A percentile compares a stretch with the other conserved stretches of the same genome.
phyloP scores from a whole-genome alignment of 768 basidiomycete genomes.

The Suillus subluteus region DNA sequence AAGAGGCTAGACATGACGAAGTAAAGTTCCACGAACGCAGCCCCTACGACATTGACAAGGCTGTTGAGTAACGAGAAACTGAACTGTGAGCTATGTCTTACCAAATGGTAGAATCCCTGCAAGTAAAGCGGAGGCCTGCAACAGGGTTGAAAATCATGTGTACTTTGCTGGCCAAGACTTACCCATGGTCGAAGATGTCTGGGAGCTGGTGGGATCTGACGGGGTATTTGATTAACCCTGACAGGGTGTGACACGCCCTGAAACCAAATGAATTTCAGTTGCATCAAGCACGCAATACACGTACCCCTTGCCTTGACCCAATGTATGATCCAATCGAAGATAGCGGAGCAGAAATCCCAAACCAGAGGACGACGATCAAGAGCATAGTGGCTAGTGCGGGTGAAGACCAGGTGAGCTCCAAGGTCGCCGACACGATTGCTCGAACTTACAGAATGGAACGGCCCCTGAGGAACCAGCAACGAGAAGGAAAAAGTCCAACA shows the following conservation, averaged over 20 bases:
- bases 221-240: slow-evolving; percentile 89
- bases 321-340: slow-evolving; percentile 85
- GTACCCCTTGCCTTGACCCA: slow-evolving; percentile 85
- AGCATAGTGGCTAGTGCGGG: slow-evolving; percentile 71
- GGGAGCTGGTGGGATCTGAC: slow-evolving; percentile 91
- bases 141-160: slow-evolving; percentile 17
- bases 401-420: slow-evolving; percentile 8
- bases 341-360: slow-evolving; percentile 90
- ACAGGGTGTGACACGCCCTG: slow-evolving; percentile 82
- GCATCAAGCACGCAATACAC: slow-evolving; percentile 26
- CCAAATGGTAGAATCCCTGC: slow-evolving; percentile 93
- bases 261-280: slow-evolving; percentile 12
- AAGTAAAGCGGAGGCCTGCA: slow-evolving; percentile 71
- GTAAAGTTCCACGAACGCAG: slow-evolving; percentile 94
- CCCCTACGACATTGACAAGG: slow-evolving; percentile 52
- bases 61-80: slow-evolving; percentile 5
- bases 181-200: slow-evolving; percentile 87
- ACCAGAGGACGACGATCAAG: slow-evolving; percentile 85
- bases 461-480: slow-evolving; percentile 89
- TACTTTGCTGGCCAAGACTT: slow-evolving; percentile 26
- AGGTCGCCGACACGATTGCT: neutral
- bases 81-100: slow-evolving; percentile 33
- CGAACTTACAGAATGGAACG: slow-evolving; percentile 81
- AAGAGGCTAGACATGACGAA: slow-evolving; percentile 92
- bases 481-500: slow-evolving; percentile 91